Percentiles rank a stretch among this genome's conserved stretches.
Evolutionary conservation across 768 basidiomycete genomes (phyloP).

Genomic region (Lentinula detonsa): DNA sequence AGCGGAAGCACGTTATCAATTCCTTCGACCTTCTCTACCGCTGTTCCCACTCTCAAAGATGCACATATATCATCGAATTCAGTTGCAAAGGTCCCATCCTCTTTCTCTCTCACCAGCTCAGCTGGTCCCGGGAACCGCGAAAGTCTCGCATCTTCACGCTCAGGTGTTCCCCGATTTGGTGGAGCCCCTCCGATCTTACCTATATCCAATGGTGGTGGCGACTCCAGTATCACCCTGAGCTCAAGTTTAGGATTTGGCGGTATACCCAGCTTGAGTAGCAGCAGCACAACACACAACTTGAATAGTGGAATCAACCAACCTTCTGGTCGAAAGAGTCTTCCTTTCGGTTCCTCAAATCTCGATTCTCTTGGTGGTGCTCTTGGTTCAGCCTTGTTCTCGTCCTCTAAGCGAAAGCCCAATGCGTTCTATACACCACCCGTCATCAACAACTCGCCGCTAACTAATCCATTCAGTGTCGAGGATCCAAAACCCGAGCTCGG

Average conservation of each 20-base stretch:
- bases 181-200: conserved; percentile 1
- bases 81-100: neutral
- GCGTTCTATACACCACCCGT: conserved; percentile 61
- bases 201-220: neutral
- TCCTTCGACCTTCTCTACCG: neutral
- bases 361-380: conserved; percentile 3
- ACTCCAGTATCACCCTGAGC: neutral
- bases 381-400: conserved; percentile 31
- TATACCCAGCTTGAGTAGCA: neutral
- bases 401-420: conserved; percentile 50
- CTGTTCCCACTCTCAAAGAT: neutral
- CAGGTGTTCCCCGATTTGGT: conserved; percentile 2
- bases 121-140: neutral
- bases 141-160: neutral
- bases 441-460: neutral
- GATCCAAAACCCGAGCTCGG: neutral
- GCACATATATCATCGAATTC: neutral
- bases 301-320: conserved; percentile 5
- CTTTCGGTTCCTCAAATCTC: neutral
- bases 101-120: conserved; percentile 1
- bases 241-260: neutral
- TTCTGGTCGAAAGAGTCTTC: conserved; percentile 8
- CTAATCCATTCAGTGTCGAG: neutral
- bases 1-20: conserved; percentile 8
- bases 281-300: neutral